Conservation (phyloP, 495 filamentous ascomycete genomes). For the Aspergillus olivimuriae region DNA sequence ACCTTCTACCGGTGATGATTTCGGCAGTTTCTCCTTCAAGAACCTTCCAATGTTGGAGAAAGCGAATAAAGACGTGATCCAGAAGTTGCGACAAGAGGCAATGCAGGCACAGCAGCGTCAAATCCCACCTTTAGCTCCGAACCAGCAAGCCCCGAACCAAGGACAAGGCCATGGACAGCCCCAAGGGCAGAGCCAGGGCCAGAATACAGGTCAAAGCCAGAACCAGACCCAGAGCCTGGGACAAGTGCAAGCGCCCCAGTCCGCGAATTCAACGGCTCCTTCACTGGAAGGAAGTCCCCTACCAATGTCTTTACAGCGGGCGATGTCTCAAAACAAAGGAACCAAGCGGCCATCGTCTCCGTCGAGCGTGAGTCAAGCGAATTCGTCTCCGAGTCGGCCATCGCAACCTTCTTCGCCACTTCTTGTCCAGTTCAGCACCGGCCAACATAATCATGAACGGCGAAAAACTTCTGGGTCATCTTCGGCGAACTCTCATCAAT, state of each 20-base stretch:
- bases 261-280: slow-evolving; percentile 43
- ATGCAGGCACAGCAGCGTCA: slow-evolving; percentile 56
- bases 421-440: slow-evolving; percentile 84
- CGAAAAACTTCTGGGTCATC: slow-evolving; percentile 83
- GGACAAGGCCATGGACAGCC: not conserved
- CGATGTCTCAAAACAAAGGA: slow-evolving; percentile 69
- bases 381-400: slow-evolving; percentile 75
- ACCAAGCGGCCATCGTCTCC: slow-evolving; percentile 79
- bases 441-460: slow-evolving; percentile 60
- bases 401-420: slow-evolving; percentile 95
- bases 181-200: slow-evolving; percentile 1
- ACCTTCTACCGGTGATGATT: slow-evolving; percentile 82
- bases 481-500: slow-evolving; percentile 75
- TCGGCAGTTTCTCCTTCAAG: slow-evolving; percentile 94
- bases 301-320: slow-evolving; percentile 73
- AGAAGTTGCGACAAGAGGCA: slow-evolving; percentile 87
- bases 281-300: slow-evolving; percentile 82
- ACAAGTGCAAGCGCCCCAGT: slow-evolving; percentile 5
- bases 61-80: slow-evolving; percentile 97
- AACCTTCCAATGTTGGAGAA: slow-evolving; percentile 95
- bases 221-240: slow-evolving; percentile 1
- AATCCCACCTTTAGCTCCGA: slow-evolving; percentile 5
- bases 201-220: not conserved
- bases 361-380: slow-evolving; percentile 67
- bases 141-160: slow-evolving; percentile 6